A percentile compares a stretch with the other conserved stretches of the same genome.
phyloP scores from a whole-genome alignment of 2,329 filamentous ascomycete genomes.

The Penicillium occitanis region DNA sequence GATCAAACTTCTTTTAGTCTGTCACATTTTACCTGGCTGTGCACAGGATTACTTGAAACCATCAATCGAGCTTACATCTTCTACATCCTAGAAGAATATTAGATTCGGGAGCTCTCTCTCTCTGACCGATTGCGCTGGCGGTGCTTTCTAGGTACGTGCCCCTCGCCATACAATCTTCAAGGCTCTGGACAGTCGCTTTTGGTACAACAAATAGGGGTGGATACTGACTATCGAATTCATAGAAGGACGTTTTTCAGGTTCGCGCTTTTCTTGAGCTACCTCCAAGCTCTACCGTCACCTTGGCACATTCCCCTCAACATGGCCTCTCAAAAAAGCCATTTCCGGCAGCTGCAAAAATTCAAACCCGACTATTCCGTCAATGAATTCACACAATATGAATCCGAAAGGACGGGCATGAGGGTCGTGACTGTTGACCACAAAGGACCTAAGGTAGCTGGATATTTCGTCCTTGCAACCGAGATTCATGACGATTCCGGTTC shows the following conservation, averaged over 20 bases:
- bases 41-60: neutral
- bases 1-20: neutral
- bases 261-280: slow-evolving; percentile 11
- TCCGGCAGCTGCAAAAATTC: slow-evolving; percentile 83
- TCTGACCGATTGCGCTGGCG: slow-evolving; percentile 1
- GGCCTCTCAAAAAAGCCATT: slow-evolving; percentile 56
- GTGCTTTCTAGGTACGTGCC: neutral
- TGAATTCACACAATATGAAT: slow-evolving; percentile 92
- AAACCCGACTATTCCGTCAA: slow-evolving; percentile 86
- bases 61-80: neutral
- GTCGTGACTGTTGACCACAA: slow-evolving; percentile 88
- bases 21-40: neutral
- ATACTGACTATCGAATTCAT: slow-evolving; percentile 6
- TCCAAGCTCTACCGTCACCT: slow-evolving; percentile 14
- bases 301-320: slow-evolving; percentile 45
- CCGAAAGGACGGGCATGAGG: slow-evolving; percentile 88
- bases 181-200: neutral
- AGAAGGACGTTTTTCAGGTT: slow-evolving; percentile 13
- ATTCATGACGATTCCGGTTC: slow-evolving; percentile 97
- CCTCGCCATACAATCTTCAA: neutral
- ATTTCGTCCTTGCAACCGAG: slow-evolving; percentile 93
- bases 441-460: slow-evolving; percentile 92
- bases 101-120: neutral
- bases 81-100: neutral
- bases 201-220: neutral